Base-by-base conservation (phyloP, 2,329 filamentous ascomycete species). In the Scedosporium aurantiacum region DNA sequence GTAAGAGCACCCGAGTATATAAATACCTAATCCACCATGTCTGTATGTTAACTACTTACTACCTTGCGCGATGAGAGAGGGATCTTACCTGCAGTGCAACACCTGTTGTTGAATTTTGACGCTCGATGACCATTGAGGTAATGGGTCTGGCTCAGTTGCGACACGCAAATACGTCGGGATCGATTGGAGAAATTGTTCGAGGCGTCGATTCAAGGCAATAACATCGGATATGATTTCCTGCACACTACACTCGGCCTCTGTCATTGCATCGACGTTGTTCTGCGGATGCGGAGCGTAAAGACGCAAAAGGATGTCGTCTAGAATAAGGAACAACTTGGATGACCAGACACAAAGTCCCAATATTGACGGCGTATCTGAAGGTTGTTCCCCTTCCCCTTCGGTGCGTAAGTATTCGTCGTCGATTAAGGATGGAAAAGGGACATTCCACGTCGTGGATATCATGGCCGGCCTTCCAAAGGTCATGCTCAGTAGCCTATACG, bases 381-480 rank as follows among this genome's bases (percentile, higher is more conserved):
- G 57, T 16, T 58, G 57, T 2, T 58, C 16, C 2, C 57, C 57
- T 27, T 58, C 57, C 4, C 28, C 57, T 45, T 45, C 6, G 21
- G 4, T 45, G 23, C 27, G 23, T 21, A 58, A 40, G 41, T 58
- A 58, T 47, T 58, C 57, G 37, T 58, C 57, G 57, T 58, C 57
- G n/a, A 58, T 58, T 2, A 58, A 14, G 6, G 57, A 43, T 5
- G 57, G 57, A n/a, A 28, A 47, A 5, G 57, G 57, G n/a, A 58
- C 57, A 27, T 58, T 47, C 57, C 57, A 58, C 7, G 37, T 58
- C 0, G 32, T 58, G 21, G 57, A 58, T 43, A 58, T 58, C 57
- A 58, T 58, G 18, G 57, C 57, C 10, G 57, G 57, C 23, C 57
- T 41, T 25, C 57, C 57, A 58, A 58, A 58, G 2, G 57, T 58